A percentile compares a stretch with the other conserved stretches of the same genome.
These are phyloP conservation scores for Lactarius psammicola DNA, from an alignment of 768 basidiomycete species.

Conservation along the genomic window DNA sequence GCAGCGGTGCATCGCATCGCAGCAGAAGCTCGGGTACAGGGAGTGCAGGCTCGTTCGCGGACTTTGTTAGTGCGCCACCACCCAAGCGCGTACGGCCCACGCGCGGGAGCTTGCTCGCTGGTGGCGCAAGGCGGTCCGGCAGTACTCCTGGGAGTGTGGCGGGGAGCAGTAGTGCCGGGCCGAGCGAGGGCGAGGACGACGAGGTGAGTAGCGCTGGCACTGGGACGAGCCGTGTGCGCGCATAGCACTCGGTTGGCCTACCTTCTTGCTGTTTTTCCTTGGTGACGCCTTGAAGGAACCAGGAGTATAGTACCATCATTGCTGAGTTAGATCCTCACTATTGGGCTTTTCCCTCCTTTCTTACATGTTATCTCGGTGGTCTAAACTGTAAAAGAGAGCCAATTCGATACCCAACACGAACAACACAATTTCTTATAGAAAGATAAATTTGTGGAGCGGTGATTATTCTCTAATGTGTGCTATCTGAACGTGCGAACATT, in stretches of 20 bases:
- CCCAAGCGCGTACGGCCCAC: constrained; percentile 30
- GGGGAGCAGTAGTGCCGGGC: constrained; percentile 41
- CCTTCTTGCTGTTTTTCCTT: background rate
- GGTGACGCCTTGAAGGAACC: background rate
- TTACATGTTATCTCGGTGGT: constrained; percentile 14
- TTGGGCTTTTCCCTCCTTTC: background rate
- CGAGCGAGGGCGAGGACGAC: constrained; percentile 40
- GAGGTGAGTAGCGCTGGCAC: constrained; percentile 17
- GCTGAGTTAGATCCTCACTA: constrained; percentile 18
- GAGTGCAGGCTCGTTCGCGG: constrained; percentile 43
- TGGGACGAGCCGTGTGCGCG: constrained; percentile 7
- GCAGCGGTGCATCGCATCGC: constrained; percentile 26
- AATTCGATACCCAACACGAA: constrained; percentile 7
- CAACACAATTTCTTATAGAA: background rate
- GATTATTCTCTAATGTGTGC: background rate
- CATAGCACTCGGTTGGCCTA: constrained; percentile 1
- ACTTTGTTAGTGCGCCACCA: constrained; percentile 58
- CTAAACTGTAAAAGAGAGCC: constrained; percentile 12
- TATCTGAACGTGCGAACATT: background rate
- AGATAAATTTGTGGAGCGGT: background rate
- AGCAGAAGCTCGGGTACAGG: constrained; percentile 43
- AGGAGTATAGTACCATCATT: constrained; percentile 3
- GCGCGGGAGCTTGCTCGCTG: constrained; percentile 30
- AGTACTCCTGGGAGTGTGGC: constrained; percentile 27
- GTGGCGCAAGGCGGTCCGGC: constrained; percentile 25